Percentiles rank a stretch among this genome's conserved stretches.
Evolutionary conservation across 2,329 filamentous ascomycete species (phyloP).

Genomic region (Colletotrichum cordylinicola): DNA sequence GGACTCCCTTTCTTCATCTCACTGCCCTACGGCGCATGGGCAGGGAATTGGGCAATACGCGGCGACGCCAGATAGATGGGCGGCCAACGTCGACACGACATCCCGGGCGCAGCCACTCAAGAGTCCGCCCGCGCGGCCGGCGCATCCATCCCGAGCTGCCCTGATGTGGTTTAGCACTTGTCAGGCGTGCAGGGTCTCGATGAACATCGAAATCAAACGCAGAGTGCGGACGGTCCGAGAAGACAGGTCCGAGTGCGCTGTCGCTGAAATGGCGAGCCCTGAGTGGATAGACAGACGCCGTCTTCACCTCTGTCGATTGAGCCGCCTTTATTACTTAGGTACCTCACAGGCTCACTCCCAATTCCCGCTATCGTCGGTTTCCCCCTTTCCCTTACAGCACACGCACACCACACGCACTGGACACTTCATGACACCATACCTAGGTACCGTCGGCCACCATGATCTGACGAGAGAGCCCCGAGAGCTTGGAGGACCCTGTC

Average conservation of each 20-base stretch:
- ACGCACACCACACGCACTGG: background rate
- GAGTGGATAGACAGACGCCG: background rate
- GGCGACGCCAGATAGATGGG: background rate
- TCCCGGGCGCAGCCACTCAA: background rate
- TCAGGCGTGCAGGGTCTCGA: constrained; percentile 16
- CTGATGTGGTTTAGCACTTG: constrained; percentile 12
- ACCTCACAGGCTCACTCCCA: background rate
- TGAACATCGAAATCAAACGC: constrained; percentile 22
- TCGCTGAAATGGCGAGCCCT: background rate
- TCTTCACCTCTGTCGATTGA: background rate
- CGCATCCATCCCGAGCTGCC: constrained; percentile 12
- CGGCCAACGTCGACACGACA: background rate
- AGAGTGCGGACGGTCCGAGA: constrained; percentile 12
- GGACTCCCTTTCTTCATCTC: background rate
- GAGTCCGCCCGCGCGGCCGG: constrained; percentile 15
- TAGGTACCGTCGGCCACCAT: background rate
- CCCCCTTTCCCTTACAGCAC: background rate
- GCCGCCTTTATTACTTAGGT: background rate
- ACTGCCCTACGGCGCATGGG: background rate
- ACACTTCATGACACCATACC: background rate
- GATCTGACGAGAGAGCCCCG: background rate
- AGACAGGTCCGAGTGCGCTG: background rate
- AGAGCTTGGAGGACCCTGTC: background rate
- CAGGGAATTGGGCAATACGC: background rate
- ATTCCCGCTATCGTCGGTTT: background rate